Base-by-base conservation (phyloP, 805 yeast species). In the Hanseniaspora guilliermondii region DNA sequence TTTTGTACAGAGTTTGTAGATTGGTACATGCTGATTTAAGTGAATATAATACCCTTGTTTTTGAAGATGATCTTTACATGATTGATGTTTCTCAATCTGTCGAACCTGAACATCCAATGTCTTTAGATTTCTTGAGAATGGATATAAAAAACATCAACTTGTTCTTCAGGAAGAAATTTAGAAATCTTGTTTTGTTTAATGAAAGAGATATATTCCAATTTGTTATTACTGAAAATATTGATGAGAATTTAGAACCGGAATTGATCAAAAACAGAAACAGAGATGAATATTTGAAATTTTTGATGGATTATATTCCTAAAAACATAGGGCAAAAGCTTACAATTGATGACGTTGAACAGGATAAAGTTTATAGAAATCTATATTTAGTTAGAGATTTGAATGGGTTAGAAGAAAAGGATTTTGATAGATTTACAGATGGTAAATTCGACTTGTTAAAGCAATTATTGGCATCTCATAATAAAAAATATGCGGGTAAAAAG, bases 61-160 rank as follows among this genome's bases (percentile, higher is more conserved):
- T 91, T 64, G 66, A 85, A 7, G 82, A 77, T 35, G 77, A 79
- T 64, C 71, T 93, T 30, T 88, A 85, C 68, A 85, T 93, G 56
- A 86, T 93, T 60, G 99, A 93, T 70, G 99, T 93, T 11, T 89
- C 97, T 1, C 99, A 93, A 67, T 82, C 94, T 38, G 97, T 93
- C 24, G 97, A 93, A 67, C 97, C 96, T 9, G 96, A 88, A 61
- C 99, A 93, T 68, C 97, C 96, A 11, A 87, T 87, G 87, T 85
- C 95, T 42, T 73, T 93, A 59, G 97, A 93, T 66, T 93, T 93
- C 65, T 70, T 93, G 57, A 75, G 99, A 64, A 93, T 93, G 98
- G 99, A 93, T 69, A 89, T 93, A 64, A 93, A 91, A 67, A 93
- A 93, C 64, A 86, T 91, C 24, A 93, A 91, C 64, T 93, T 86